Evolutionary conservation across 179 eudicot genomes (phyloP).

Genomic region (Beta lomatogona): DNA sequence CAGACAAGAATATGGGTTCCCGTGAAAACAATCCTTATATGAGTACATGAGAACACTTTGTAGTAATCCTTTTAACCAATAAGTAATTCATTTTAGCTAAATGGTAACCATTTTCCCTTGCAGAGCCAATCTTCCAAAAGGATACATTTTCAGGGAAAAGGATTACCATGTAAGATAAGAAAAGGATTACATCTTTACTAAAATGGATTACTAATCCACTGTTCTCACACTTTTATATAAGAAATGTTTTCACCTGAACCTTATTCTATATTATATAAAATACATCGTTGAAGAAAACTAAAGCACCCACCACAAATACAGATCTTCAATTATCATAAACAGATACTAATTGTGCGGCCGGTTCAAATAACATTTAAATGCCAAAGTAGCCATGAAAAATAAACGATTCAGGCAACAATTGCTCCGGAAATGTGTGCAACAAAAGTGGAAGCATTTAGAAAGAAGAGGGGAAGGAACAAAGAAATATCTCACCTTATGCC

Average conservation of each 20-base stretch:
- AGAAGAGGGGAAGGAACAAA: neutral
- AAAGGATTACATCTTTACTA: too few species aligned
- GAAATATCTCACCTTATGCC: constrained; percentile 55
- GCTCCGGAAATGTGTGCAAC: neutral
- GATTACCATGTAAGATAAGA: too few species aligned
- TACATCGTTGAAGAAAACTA: neutral
- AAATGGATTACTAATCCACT: neutral
- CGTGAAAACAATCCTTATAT: neutral
- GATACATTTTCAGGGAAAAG: too few species aligned
- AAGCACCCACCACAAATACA: neutral
- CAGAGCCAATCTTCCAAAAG: too few species aligned
- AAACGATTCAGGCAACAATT: neutral
- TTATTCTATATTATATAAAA: too few species aligned
- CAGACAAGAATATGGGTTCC: neutral
- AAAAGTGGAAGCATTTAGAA: neutral
- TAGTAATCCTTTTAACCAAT: too few species aligned
- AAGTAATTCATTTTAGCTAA: too few species aligned
- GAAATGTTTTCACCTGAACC: neutral
- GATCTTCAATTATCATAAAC: neutral
- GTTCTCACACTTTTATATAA: too few species aligned
- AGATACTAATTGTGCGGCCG: neutral
- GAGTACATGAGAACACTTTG: neutral
- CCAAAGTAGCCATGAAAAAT: neutral
- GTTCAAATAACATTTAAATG: neutral
- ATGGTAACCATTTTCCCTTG: too few species aligned